Base-by-base conservation (phyloP, 2,329 filamentous ascomycete species). In the Whalleya microplaca region DNA sequence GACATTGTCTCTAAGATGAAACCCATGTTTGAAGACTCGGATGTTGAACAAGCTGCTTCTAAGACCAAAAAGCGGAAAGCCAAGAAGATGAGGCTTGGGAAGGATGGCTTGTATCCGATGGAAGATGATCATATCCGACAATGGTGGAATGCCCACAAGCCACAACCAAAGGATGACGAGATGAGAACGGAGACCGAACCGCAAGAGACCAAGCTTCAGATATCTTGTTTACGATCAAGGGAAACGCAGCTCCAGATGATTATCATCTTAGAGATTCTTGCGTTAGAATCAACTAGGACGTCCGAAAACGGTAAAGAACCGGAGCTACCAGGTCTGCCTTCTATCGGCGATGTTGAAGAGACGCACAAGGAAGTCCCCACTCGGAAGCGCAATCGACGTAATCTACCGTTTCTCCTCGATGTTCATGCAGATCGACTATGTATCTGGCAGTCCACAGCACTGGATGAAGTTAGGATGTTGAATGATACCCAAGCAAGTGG, bases 241-340 rank as follows among this genome's bases (percentile, higher is more conserved):
- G 91, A 95, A 75, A 92, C 90, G 0, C 88, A 93, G 65, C 76
- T 93, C 41, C 91, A 95, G 69, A 85, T 94, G 74, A 91, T 94
- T 52, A 71, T 95, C 29, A 86, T 92, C 49, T 78, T 95, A 5
- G 91, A 95, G 68, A 85, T 92, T 16, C 74, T 93, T 20, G 87
- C 90, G 2, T 75, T 95, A 42, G 88, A 91, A 59, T 79, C 81
- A 19, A 66, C 82, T 27, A 75, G 76, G 23, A 72, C 76, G 2
- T 62, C 71, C 1, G 74, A 77, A 5, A 73, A 78, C 4, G 63
- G 66, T 4, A 74, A 70, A 42, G 79, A 82, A 59, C 76, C 73
- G 46, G 75, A 81, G 67, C 69, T 84, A 20, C 82, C 81, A 0
- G 71, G 72, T 1, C 61, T 81, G 16, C 74, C 76, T 2, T 71